phyloP scores from a whole-genome alignment of 345 rosid genomes.

The Orychophragmus violaceus region DNA sequence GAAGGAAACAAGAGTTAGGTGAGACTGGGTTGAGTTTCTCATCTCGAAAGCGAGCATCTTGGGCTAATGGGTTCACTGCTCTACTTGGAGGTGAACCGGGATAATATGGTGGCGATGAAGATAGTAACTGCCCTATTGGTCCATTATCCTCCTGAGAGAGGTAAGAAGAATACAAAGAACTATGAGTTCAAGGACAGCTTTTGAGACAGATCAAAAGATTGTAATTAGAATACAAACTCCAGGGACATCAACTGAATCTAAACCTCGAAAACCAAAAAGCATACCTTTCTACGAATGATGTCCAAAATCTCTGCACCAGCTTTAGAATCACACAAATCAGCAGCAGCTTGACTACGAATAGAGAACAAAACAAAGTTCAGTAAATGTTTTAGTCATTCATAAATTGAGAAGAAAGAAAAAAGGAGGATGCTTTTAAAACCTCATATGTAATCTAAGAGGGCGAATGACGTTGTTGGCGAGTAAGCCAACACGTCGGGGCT shows the following conservation, averaged over 20 bases:
- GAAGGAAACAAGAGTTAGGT: constrained; percentile 31
- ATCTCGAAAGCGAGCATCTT: constrained; percentile 76
- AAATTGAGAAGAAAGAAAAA: neutral
- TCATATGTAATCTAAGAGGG: constrained; percentile 51
- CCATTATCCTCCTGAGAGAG: constrained; percentile 53
- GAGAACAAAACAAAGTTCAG: neutral
- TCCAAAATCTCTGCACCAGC: constrained; percentile 82
- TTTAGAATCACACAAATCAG: constrained; percentile 49
- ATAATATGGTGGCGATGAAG: constrained; percentile 62
- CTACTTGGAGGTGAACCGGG: constrained; percentile 88
- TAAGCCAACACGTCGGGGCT: constrained; percentile 72
- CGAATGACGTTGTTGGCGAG: constrained; percentile 38
- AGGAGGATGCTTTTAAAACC: constrained; percentile 33
- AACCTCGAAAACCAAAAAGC: neutral
- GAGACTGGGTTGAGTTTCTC: constrained; percentile 41
- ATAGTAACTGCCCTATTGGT: constrained; percentile 36
- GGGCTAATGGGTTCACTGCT: constrained; percentile 71
- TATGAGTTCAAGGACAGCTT: neutral
- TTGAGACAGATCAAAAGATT: neutral
- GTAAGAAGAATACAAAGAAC: neutral
- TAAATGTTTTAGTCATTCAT: neutral
- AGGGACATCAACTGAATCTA: neutral
- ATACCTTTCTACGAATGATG: constrained; percentile 48
- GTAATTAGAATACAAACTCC: neutral
- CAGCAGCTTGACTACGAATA: constrained; percentile 44